These are phyloP conservation scores for Neurospora sp. DNA, from an alignment of 495 filamentous ascomycete species.

Conservation along the genomic window DNA sequence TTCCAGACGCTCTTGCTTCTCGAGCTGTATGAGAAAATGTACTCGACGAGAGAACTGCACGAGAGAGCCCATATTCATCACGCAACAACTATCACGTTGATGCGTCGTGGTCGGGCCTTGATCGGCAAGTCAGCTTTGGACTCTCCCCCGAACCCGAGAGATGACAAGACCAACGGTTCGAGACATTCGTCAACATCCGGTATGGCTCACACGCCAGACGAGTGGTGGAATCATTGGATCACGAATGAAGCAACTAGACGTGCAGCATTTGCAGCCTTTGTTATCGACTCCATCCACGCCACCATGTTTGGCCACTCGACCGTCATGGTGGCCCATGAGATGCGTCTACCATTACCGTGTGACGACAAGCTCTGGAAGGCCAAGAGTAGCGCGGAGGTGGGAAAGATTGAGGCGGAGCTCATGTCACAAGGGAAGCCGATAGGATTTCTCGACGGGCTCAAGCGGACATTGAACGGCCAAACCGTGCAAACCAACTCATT, in stretches of 20 bases:
- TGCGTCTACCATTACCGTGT: slow-evolving; percentile 84
- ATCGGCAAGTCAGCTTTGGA: slow-evolving; percentile 85
- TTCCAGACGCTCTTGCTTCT: slow-evolving; percentile 87
- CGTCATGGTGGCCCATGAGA: slow-evolving; percentile 95
- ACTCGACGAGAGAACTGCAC: slow-evolving; percentile 80
- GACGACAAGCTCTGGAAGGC: slow-evolving; percentile 93
- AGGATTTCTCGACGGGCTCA: slow-evolving; percentile 85
- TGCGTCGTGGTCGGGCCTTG: slow-evolving; percentile 85
- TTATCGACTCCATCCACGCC: slow-evolving; percentile 91
- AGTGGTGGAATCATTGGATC: slow-evolving; percentile 97
- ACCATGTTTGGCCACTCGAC: slow-evolving; percentile 98
- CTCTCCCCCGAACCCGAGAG: slow-evolving; percentile 71
- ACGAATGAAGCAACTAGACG: slow-evolving; percentile 85
- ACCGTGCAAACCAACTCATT: slow-evolving; percentile 88
- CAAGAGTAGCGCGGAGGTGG: slow-evolving; percentile 79
- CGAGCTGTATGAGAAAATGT: slow-evolving; percentile 96
- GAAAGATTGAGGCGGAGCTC: slow-evolving; percentile 72
- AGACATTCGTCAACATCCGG: slow-evolving; percentile 50
- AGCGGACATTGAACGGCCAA: slow-evolving; percentile 78
- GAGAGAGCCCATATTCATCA: slow-evolving; percentile 97
- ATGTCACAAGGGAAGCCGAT: slow-evolving; percentile 76
- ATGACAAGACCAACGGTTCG: slow-evolving; percentile 51
- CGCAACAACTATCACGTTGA: slow-evolving; percentile 87
- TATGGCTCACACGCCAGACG: slow-evolving; percentile 58
- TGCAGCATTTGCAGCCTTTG: slow-evolving; percentile 88